Evolutionary conservation across 768 basidiomycete species (phyloP).

Genomic region (Termitomyces heimii): DNA sequence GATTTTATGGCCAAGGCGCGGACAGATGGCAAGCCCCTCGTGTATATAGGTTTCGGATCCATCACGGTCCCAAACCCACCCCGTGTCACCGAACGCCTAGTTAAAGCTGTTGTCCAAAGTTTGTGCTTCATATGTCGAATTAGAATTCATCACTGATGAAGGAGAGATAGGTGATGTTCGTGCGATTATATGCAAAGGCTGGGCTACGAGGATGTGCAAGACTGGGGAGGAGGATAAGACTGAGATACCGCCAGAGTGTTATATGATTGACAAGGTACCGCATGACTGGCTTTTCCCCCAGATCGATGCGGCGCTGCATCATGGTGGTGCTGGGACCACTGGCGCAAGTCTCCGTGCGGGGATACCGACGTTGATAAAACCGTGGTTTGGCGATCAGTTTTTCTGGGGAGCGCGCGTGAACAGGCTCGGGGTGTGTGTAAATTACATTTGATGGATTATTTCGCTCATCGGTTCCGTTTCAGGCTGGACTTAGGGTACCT

Average conservation of each 20-base stretch:
- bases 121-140: conserved; percentile 12
- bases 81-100: conserved; percentile 46
- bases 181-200: conserved; percentile 64
- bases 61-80: conserved; percentile 61
- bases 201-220: conserved; percentile 53
- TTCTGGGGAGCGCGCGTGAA: conserved; percentile 65
- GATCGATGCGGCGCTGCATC: conserved; percentile 59
- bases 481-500: conserved; percentile 47
- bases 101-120: conserved; percentile 59
- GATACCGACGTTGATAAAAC: conserved; percentile 62
- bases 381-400: conserved; percentile 68
- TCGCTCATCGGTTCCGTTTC: neutral
- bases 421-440: conserved; percentile 44
- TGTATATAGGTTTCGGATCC: conserved; percentile 69
- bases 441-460: neutral
- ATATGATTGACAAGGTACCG: conserved; percentile 56
- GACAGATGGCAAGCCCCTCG: conserved; percentile 49
- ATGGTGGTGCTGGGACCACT: conserved; percentile 69
- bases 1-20: conserved; percentile 54
- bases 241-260: conserved; percentile 47
- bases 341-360: conserved; percentile 62
- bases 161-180: conserved; percentile 44
- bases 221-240: conserved; percentile 26
- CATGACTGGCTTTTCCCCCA: conserved; percentile 62
- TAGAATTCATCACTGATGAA: neutral